Percentiles rank a stretch among this genome's conserved stretches.
These are phyloP conservation scores for Pholiota microspora DNA, from an alignment of 768 basidiomycete species.

Conservation along the genomic window DNA sequence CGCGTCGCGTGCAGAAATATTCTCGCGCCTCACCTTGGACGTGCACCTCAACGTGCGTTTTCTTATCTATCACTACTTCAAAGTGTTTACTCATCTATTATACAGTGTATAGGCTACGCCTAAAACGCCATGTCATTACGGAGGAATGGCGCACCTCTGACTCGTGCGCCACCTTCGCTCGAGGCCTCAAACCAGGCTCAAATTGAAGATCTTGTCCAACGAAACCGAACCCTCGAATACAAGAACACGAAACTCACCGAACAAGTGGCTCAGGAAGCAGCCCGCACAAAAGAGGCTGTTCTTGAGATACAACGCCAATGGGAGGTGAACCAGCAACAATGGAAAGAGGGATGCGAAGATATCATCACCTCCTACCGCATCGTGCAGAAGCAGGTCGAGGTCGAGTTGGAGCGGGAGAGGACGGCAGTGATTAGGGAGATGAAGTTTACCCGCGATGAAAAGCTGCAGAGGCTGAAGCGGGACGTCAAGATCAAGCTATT, in stretches of 20 bases:
- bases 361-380: slow-evolving; percentile 64
- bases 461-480: slow-evolving; percentile 55
- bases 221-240: slow-evolving; percentile 63
- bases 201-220: slow-evolving; percentile 72
- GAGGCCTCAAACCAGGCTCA: slow-evolving; percentile 63
- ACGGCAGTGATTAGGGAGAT: slow-evolving; percentile 50
- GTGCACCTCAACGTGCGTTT: not conserved
- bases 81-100: too few species aligned
- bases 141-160: slow-evolving; percentile 20
- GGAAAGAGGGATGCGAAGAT: slow-evolving; percentile 62
- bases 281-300: slow-evolving; percentile 39
- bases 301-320: slow-evolving; percentile 45
- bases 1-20: too few species aligned
- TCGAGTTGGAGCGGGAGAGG: slow-evolving; percentile 54
- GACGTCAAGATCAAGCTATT: slow-evolving; percentile 71
- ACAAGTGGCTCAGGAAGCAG: slow-evolving; percentile 42
- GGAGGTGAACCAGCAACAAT: slow-evolving; percentile 52
- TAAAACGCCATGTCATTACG: slow-evolving; percentile 16
- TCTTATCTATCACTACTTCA: too few species aligned
- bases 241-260: slow-evolving; percentile 53
- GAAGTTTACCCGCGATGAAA: slow-evolving; percentile 54
- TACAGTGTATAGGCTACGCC: not conserved
- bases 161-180: slow-evolving; percentile 39
- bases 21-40: too few species aligned
- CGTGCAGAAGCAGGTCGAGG: slow-evolving; percentile 55